phyloP scores from a whole-genome alignment of 352 stramenopile genomes.

The Blastocystis hominis region DNA sequence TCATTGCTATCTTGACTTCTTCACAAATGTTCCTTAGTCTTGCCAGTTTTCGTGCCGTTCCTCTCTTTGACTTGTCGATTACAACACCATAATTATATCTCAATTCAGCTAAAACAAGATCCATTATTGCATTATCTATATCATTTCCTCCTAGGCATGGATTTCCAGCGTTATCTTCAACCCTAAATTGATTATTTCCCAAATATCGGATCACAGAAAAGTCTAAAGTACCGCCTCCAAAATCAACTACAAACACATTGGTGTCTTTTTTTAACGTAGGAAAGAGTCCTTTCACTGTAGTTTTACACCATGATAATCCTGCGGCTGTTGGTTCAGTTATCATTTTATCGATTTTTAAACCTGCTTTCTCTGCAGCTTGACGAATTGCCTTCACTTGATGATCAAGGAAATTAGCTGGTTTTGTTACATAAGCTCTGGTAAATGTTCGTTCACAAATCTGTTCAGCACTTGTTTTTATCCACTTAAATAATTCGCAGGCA shows the following conservation, averaged over 20 bases:
- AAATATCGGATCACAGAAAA: neutral
- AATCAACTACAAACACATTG: neutral
- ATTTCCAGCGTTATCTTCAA: constrained; percentile 52
- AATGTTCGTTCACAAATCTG: neutral
- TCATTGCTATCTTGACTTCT: neutral
- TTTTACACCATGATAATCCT: constrained; percentile 14
- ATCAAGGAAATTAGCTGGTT: constrained; percentile 3
- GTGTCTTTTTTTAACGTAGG: neutral
- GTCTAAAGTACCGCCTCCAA: constrained; percentile 36
- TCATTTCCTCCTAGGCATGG: constrained; percentile 63
- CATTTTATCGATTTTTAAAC: neutral
- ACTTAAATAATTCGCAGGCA: neutral
- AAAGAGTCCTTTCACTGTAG: neutral
- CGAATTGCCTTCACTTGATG: neutral
- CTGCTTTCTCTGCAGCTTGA: neutral
- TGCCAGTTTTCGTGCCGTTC: neutral
- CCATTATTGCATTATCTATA: constrained; percentile 74
- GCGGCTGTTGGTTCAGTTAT: neutral
- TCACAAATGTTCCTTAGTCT: neutral
- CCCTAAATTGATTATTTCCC: neutral
- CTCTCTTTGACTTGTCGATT: neutral
- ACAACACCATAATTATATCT: neutral
- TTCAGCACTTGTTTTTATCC: neutral
- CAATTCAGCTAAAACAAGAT: constrained; percentile 77
- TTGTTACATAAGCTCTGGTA: neutral